Base-by-base conservation (phyloP, 805 yeast species). In the Candida verbasci region DNA sequence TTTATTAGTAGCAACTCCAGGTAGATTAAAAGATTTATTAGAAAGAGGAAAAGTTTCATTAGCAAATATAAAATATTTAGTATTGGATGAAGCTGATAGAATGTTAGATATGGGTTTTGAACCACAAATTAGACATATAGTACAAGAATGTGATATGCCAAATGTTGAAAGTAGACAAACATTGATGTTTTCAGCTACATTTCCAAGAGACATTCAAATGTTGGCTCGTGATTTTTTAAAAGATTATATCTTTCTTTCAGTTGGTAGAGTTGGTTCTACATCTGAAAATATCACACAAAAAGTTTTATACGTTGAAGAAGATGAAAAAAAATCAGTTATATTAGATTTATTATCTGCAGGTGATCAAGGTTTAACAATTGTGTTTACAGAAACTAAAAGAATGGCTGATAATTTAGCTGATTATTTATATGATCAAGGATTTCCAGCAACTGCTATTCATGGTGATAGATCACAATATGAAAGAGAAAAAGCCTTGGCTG, bases 91-190 rank as follows among this genome's bases (percentile, higher is more conserved):
- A 76, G 98, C 98, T 58, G 98, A 93, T 71, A 86, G 98, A 75
- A 93, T 93, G 98, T 81, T 93, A 71, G 98, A 93, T 80, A 93
- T 93, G 97, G 98, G 98, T 78, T 93, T 93, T 72, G 98, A 93
- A 74, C 97, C 97, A 48, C 98, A 93, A 76, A 93, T 93, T 61
- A 86, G 98, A 78, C 85, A 88, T 64, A 91, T 93, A 58, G 98
- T 93, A 45, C 94, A 91, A 68, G 95, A 85, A 49, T 89, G 94
- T 74, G 97, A 88, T 64, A 93, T 93, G 98, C 97, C 99, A 45
- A 80, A 73, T 47, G 94, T 86, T 39, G 71, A 76, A 43, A 76
- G 83, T 54, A 84, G 99, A 73, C 98, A 93, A 72, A 93, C 99
- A 26, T 79, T 93, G 56, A 86, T 93, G 95, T 93, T 93, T 71